phyloP scores from a whole-genome alignment of 331 rosid species.

The Dryas integrifolia region DNA sequence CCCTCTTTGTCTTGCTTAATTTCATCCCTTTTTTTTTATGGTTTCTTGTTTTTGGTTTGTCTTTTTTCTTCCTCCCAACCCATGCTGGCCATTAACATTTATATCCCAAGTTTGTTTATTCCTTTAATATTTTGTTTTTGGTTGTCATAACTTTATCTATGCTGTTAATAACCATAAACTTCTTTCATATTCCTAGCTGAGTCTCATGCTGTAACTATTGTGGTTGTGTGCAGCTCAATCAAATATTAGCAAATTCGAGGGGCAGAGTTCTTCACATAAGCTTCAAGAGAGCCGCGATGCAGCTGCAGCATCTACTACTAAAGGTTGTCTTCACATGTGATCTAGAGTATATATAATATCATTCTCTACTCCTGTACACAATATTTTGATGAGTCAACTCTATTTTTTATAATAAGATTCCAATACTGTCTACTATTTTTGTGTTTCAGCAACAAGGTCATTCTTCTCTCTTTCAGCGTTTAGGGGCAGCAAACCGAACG shows the following conservation, averaged over 20 bases:
- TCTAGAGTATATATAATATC: constrained; percentile 7
- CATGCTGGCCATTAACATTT: neutral
- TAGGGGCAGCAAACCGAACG: constrained; percentile 75
- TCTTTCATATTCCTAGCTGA: neutral
- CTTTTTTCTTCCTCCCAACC: neutral
- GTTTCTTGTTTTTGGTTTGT: constrained; percentile 7
- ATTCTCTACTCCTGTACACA: neutral
- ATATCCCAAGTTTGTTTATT: no score
- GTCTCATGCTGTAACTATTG: constrained; percentile 18
- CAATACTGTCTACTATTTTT: constrained; percentile 29
- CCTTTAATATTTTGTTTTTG: neutral
- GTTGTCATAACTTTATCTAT: no score
- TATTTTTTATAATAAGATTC: neutral
- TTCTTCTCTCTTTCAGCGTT: constrained; percentile 99
- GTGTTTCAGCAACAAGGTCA: constrained; percentile 77
- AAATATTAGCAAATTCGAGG: constrained; percentile 50
- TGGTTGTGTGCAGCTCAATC: constrained; percentile 40
- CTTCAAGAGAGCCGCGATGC: constrained; percentile 55
- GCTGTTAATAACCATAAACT: neutral
- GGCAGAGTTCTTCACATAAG: constrained; percentile 48
- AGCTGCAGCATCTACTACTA: constrained; percentile 50
- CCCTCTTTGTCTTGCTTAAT: constrained; percentile 17
- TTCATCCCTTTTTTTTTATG: neutral
- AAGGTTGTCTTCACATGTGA: constrained; percentile 55
- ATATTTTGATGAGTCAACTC: neutral